Evolutionary conservation across 768 basidiomycete genomes (phyloP), one percentile per base, ranked within the genome.

Genomic region (Suillus ampliporus): DNA sequence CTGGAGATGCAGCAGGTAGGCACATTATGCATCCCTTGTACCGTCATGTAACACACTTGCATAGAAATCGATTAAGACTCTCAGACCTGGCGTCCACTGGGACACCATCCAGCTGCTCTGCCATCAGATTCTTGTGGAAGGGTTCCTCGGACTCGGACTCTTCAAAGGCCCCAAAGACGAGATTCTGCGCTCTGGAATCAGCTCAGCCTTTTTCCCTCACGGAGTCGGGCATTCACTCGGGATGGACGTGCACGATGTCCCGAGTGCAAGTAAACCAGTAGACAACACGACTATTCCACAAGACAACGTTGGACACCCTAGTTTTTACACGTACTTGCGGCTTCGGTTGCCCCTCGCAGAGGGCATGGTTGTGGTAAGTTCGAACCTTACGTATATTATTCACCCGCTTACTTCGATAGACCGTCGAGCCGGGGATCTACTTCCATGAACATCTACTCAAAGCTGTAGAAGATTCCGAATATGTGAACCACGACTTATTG

Each of bases 231-330:
- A 98, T 72, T 91, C 91, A 7, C 80, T 98, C 46, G 97, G 97
- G 13, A 80, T 97, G 76, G 97, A 99, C 72, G 95, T 98, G 2
- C 97, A 97, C 71, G 96, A 97, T 69, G 92, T 91, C 1, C 91
- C 94, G 0, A 86, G 83, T 51, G 89, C 90, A n/a, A 91, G 85
- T 74, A 92, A 88, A 72, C 93, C 90, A n/a, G 73, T 62, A 10
- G 76, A 78, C 17, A 90, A 86, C 67, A 77, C 78, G 1, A 88
- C 85, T 2, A 82, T 88, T 63, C 70, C 41, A 75, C 75, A 62
- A 70, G 65, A 60, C 19, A 40, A 63, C 68, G 23, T 63, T 76
- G 65, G 84, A 76, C 86, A 90, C 66, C 82, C 86, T 51, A 86
- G 82, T 63, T 88, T 97, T 60, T 95, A 95, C 74, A 81, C 81